Evolutionary conservation across 2,329 filamentous ascomycete genomes (phyloP), one percentile per base, ranked within the genome.

Genomic region (Aspergillus costaricaensis): DNA sequence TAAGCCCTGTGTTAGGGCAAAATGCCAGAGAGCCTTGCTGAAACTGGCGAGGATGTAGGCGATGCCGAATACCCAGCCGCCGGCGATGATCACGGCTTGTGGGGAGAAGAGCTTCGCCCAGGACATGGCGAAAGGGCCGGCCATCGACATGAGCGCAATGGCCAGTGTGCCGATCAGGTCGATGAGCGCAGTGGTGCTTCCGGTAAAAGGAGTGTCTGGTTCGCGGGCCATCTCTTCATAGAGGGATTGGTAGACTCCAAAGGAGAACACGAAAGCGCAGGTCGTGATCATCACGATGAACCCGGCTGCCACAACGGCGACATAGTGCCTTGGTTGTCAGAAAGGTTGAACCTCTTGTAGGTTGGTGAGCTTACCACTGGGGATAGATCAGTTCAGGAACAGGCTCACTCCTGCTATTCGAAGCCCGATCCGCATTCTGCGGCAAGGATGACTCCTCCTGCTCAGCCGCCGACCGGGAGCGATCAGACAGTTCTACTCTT

Each of bases 241-340:
- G 7, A 78, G 71, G 2, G 72, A 75, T 65, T 79, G 75, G 55
- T 77, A 79, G 30, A 79, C 73, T 14, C 77, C 77, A 51, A 76
- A 79, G n/a, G 73, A 68, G 62, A 80, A 79, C 53, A 73, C 70
- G 14, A 78, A 68, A 10, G 73, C 74, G 57, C 75, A 76, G 30
- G 68, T 72, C n/a, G 73, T 76, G 57, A 76, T 73, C 62, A 72
- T 76, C 8, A 74, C 64, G 14, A 68, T 62, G 51, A 73, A 73
- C 39, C 71, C 67, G 14, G 68, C 63, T 3, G 52, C 59, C 8
- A 70, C 64, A 25, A 72, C 58, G 6, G 65, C n/a, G 7, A 51
- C 48, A 53, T 57, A 62, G 44, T 62, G 48, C 55, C 59, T 62
- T 51, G 5, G 4, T 6, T 38, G 51, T 54, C 19, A 54, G 51